Conservation (phyloP, 2,329 filamentous ascomycete species). For the Apiospora hydei region DNA sequence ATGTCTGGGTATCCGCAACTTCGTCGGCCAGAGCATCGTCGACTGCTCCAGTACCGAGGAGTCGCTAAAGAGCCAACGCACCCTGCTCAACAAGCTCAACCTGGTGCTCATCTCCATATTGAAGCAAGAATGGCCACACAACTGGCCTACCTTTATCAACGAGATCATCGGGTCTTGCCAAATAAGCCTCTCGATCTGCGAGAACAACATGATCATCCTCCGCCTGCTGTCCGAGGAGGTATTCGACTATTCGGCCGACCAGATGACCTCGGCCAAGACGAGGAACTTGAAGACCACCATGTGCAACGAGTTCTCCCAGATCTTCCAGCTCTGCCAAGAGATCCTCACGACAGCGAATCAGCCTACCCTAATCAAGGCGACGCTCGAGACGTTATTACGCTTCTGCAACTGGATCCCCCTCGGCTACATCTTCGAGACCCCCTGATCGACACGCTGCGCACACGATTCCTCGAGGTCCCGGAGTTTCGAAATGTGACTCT, state of each 20-base stretch:
- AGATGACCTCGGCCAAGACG: constrained; percentile 99
- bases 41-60: constrained; percentile 91
- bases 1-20: constrained; percentile 97
- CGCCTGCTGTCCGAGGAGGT: constrained; percentile 96
- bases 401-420: constrained; percentile 99
- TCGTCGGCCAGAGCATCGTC: constrained; percentile 98
- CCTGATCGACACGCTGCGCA: constrained; percentile 94
- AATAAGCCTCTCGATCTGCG: constrained; percentile 94
- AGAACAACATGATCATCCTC: constrained; percentile 99
- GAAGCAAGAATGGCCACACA: constrained; percentile 99
- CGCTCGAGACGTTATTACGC: constrained; percentile 90
- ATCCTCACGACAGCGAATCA: constrained; percentile 91
- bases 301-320: constrained; percentile 98
- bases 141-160: constrained; percentile 99
- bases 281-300: constrained; percentile 97
- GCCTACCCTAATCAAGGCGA: constrained; percentile 91
- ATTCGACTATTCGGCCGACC: constrained; percentile 97
- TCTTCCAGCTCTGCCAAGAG: constrained; percentile 97
- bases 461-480: constrained; percentile 88
- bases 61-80: constrained; percentile 81
- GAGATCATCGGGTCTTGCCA: constrained; percentile 98
- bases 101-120: constrained; percentile 95
- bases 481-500: constrained; percentile 97
- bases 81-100: constrained; percentile 97
- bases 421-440: constrained; percentile 98